A percentile compares a stretch with the other conserved stretches of the same genome.
These are phyloP conservation scores for Globisporangium sylvaticum DNA, from an alignment of 352 stramenopile genomes.

Conservation along the genomic window DNA sequence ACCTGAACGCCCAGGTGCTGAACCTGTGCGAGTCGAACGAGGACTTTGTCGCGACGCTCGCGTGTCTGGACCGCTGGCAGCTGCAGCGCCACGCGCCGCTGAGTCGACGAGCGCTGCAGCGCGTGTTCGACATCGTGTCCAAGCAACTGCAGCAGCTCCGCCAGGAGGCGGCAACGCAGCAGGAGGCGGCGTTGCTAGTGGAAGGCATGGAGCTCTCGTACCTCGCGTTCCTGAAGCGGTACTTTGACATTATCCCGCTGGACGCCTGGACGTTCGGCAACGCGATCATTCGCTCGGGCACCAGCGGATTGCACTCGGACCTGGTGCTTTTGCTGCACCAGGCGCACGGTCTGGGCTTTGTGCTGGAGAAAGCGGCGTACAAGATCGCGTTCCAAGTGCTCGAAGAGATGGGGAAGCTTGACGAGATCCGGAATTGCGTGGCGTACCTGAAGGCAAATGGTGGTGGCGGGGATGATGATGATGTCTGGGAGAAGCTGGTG, in stretches of 20 bases:
- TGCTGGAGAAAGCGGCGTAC: conserved; percentile 43
- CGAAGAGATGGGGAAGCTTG: conserved; percentile 22
- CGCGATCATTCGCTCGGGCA: conserved; percentile 52
- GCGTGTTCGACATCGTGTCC: conserved; percentile 59
- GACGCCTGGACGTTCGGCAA: conserved; percentile 48
- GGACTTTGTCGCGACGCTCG: conserved; percentile 54
- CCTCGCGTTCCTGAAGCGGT: conserved; percentile 48
- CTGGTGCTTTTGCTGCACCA: conserved; percentile 43
- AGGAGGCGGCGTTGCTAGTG: conserved; percentile 25
- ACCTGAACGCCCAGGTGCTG: conserved; percentile 55
- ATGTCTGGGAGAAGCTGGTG: conserved; percentile 28
- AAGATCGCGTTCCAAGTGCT: conserved; percentile 43
- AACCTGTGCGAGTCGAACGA: conserved; percentile 67
- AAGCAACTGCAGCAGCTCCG: conserved; percentile 42
- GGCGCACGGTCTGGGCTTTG: conserved; percentile 27
- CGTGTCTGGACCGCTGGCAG: conserved; percentile 60
- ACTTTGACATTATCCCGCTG: conserved; percentile 40
- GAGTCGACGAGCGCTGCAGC: conserved; percentile 44
- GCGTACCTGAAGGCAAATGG: conserved; percentile 23
- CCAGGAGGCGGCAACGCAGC: conserved; percentile 10
- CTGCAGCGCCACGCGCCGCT: conserved; percentile 29
- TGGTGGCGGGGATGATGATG: conserved; percentile 6
- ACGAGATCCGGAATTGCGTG: conserved; percentile 28
- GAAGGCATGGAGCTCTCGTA: conserved; percentile 52
- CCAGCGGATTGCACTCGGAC: conserved; percentile 33